phyloP scores from a whole-genome alignment of 345 rosid species.

The Triadica sebifera region DNA sequence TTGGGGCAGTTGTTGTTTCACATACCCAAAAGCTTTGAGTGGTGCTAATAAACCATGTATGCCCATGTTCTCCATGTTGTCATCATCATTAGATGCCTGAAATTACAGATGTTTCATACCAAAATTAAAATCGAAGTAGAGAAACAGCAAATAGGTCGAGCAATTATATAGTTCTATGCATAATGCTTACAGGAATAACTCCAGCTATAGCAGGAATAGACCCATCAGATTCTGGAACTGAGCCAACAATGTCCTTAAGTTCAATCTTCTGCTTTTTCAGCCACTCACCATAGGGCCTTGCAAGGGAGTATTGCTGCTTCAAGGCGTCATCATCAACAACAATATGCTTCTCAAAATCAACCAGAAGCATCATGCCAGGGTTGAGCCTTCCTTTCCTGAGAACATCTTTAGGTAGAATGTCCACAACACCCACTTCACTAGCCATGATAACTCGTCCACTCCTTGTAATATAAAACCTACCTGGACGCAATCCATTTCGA shows the following conservation, averaged over 20 bases:
- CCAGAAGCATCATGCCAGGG: conserved; percentile 99
- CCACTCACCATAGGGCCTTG: conserved; percentile 96
- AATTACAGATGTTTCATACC: conserved; percentile 12
- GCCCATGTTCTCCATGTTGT: conserved; percentile 83
- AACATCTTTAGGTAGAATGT: conserved; percentile 89
- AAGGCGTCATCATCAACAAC: conserved; percentile 96
- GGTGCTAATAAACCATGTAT: conserved; percentile 87
- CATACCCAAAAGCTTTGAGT: conserved; percentile 94
- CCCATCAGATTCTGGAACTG: conserved; percentile 63
- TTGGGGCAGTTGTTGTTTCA: background rate
- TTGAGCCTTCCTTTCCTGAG: conserved; percentile 93
- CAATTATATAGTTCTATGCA: background rate
- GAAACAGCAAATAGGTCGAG: background rate
- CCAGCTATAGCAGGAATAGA: conserved; percentile 67
- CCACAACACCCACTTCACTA: conserved; percentile 99
- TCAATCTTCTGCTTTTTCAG: conserved; percentile 80
- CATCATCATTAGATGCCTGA: conserved; percentile 71
- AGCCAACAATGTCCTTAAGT: conserved; percentile 66
- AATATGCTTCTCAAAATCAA: conserved; percentile 88
- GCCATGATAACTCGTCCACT: conserved; percentile 97
- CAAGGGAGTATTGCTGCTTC: conserved; percentile 85
- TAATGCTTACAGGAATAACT: conserved; percentile 48
- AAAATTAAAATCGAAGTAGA: conserved; percentile 7
- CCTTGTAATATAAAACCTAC: conserved; percentile 82
- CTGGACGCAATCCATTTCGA: conserved; percentile 98